A percentile compares a stretch with the other conserved stretches of the same genome.
Evolutionary conservation across 108 stramenopile species (phyloP).

Genomic region (Nitzschia inconspicua): DNA sequence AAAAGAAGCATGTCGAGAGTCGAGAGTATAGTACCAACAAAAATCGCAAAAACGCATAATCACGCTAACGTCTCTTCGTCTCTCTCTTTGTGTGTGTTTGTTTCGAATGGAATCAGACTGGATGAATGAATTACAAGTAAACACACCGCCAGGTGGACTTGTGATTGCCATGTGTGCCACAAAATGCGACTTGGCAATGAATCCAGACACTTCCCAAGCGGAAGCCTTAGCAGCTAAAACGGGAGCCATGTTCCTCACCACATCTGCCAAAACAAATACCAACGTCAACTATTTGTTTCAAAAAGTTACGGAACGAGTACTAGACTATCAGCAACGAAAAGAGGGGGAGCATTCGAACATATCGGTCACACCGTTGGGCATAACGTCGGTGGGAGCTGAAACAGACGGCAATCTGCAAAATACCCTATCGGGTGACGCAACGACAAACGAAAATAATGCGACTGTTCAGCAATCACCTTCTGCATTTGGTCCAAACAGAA

Average conservation of each 20-base stretch:
- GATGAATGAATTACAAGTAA: conserved; percentile 56
- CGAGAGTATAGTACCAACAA: too few relatives aligned
- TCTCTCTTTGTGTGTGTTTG: too few relatives aligned
- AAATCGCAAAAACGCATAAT: too few relatives aligned
- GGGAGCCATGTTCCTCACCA: conserved; percentile 62
- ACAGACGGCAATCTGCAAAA: too few relatives aligned
- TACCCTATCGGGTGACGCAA: background rate
- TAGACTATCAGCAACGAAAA: conserved; percentile 22
- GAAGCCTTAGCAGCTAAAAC: conserved; percentile 47
- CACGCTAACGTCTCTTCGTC: too few relatives aligned
- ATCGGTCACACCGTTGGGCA: background rate
- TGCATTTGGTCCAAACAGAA: too few relatives aligned
- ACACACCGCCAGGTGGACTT: conserved; percentile 28
- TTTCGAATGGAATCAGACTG: conserved; percentile 42
- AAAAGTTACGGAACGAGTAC: conserved; percentile 53
- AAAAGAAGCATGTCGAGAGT: too few relatives aligned
- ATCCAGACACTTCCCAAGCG: conserved; percentile 36
- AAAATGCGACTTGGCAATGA: conserved; percentile 54
- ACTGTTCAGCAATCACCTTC: too few relatives aligned
- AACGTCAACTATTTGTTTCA: conserved; percentile 60
- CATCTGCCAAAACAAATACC: conserved; percentile 65
- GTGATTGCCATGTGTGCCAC: conserved; percentile 75
- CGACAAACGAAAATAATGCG: too few relatives aligned
- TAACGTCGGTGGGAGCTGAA: too few relatives aligned
- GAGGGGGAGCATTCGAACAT: background rate